phyloP scores from a whole-genome alignment of 2,329 filamentous ascomycete genomes.

The Fusarium pseudocircinatum region DNA sequence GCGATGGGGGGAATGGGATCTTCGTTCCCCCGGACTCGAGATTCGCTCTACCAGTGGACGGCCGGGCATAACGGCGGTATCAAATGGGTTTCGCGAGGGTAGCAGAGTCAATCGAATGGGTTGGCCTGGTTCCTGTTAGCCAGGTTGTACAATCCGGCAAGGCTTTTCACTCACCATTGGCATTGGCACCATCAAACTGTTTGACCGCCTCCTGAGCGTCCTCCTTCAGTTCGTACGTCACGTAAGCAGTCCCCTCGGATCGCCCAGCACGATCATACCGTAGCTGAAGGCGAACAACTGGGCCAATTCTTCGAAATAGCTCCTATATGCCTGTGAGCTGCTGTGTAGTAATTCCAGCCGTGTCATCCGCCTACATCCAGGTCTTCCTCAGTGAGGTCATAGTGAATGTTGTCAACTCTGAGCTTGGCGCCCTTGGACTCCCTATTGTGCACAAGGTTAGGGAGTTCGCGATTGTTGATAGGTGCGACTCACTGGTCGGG shows the following conservation, averaged over 20 bases:
- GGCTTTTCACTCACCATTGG: conserved; percentile 67
- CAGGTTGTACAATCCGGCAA: neutral
- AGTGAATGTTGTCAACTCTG: conserved; percentile 90
- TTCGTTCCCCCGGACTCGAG: conserved; percentile 63
- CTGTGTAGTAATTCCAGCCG: neutral
- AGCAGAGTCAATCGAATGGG: conserved; percentile 80
- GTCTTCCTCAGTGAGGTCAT: conserved; percentile 87
- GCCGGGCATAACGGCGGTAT: conserved; percentile 63
- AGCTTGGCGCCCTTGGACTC: conserved; percentile 72
- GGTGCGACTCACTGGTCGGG: conserved; percentile 50
- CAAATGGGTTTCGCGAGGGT: conserved; percentile 66
- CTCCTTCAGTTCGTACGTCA: conserved; percentile 76
- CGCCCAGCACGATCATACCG: conserved; percentile 89
- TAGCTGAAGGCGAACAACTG: conserved; percentile 73
- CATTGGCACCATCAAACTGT: conserved; percentile 90
- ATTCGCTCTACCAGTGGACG: conserved; percentile 70
- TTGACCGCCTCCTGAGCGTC: conserved; percentile 80
- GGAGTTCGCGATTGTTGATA: conserved; percentile 9
- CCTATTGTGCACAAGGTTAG: conserved; percentile 47
- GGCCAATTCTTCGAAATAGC: conserved; percentile 82
- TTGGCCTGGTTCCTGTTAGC: conserved; percentile 63
- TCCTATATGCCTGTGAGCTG: conserved; percentile 63
- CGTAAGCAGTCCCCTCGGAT: conserved; percentile 84
- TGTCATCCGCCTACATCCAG: conserved; percentile 67
- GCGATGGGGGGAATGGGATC: conserved; percentile 67